Evolutionary conservation across 2,329 filamentous ascomycete species (phyloP), one percentile per base, ranked within the genome.

Genomic region (Lecanicillium sp.): DNA sequence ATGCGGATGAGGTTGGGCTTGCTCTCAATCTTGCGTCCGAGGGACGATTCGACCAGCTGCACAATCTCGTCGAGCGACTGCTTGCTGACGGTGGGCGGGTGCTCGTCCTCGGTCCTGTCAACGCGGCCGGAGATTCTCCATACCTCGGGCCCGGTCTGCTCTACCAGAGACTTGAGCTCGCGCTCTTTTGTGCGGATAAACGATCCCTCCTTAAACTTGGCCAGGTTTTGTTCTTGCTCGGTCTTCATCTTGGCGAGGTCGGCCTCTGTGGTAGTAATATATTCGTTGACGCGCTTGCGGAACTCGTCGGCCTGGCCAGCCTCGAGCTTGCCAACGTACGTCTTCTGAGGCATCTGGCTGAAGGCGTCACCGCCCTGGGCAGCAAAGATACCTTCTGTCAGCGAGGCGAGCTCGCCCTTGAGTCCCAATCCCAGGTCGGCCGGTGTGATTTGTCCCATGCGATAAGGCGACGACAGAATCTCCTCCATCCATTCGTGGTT

Each of bases 401-500:
- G 70, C 0, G 79, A 75, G 20, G 87, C 83, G 17, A 98, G 74
- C 64, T 90, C 86, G 30, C 93, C 93, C 65, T 84, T 87, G 43
- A 86, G 77, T 4, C 93, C 93, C 9, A 97, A 72, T 1, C 90
- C 90, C 27, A 97, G 78, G 62, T 95, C 90, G 3, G 90, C 81
- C 1, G 91, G 90, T 8, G 84, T 81, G 50, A 98, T 95, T 62
- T 94, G 88, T 42, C 78, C 79, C 52, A 91, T 86, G 20, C 86
- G 77, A 62, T 95, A 96, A 0, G 90, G 89, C 1, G 91, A 97
- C 1, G 87, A 88, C 46, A 97, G 79, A 23, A 98, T 84, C 67
- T 98, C 91, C 61, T 97, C 93, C 88, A 98, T 95, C 93, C 91
- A 97, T 64, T 95, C 89, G 60, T 98, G 91, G 59, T 98, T 94